Conservation (phyloP, 768 basidiomycete genomes). For the Russula lepida region DNA sequence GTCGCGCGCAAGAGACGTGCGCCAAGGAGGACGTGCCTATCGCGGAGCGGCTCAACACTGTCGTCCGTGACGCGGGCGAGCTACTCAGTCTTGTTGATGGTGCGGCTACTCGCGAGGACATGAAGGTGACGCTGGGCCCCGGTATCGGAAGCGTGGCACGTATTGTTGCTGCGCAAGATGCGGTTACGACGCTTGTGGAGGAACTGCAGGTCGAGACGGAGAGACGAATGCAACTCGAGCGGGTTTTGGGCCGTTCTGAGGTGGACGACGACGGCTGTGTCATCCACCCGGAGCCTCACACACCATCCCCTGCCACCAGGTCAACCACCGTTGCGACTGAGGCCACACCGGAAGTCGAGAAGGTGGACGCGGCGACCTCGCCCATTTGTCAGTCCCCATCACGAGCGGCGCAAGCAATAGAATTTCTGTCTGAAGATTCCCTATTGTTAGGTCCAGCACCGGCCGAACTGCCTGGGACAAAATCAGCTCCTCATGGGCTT, state of each 20-base stretch:
- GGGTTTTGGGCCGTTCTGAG: constrained; percentile 21
- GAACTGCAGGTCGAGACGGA: constrained; percentile 53
- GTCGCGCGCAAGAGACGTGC: constrained; percentile 39
- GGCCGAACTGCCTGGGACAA: background rate
- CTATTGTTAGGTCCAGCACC: background rate
- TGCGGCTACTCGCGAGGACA: constrained; percentile 18
- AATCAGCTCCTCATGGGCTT: background rate
- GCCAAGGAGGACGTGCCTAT: constrained; percentile 15
- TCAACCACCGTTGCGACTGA: background rate
- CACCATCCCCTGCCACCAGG: background rate
- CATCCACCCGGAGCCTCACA: background rate
- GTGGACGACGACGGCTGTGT: constrained; percentile 9
- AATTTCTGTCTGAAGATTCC: background rate
- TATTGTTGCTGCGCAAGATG: constrained; percentile 39
- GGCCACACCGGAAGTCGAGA: background rate
- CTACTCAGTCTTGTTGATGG: constrained; percentile 27
- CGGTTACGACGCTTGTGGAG: constrained; percentile 42
- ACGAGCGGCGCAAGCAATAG: background rate
- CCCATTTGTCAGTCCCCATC: constrained; percentile 10
- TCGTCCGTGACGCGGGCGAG: constrained; percentile 16
- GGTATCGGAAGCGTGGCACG: constrained; percentile 45
- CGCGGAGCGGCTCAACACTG: constrained; percentile 5
- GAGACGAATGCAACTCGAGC: constrained; percentile 40
- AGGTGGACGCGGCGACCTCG: constrained; percentile 17
- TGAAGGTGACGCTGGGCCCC: constrained; percentile 22